Evolutionary conservation across 2,329 filamentous ascomycete genomes (phyloP), one percentile per base, ranked within the genome.

Genomic region (Apiospora malaysiana): DNA sequence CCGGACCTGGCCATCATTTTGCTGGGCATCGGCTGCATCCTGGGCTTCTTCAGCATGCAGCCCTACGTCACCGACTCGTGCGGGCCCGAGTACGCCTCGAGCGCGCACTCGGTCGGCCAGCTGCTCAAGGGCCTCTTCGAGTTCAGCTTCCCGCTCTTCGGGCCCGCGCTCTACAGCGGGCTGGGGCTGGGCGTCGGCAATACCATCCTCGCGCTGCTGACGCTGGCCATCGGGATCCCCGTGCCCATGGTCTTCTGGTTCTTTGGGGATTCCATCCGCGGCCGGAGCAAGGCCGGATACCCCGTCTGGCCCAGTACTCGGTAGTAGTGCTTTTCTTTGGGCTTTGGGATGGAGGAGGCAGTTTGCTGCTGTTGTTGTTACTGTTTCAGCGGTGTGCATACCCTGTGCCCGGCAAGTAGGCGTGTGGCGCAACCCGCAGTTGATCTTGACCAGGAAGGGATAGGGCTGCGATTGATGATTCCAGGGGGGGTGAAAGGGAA

Each of bases 21-120:
- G 0, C 79, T 83, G 27, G 74, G 88, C 0, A 79, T 84, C 0
- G 89, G 88, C 0, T 85, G 88, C 69, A 86, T 90, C 65, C 82
- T 88, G 0, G 82, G 85, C 0, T 91, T 90, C 73, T 87, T 88
- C 77, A 87, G 87, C 42, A 85, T 87, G 46, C 86, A 89, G 73
- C 88, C 88, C 0, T 91, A 91, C 70, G 82, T 90, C 2, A 84
- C 89, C 14, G 88, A 90, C 66, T 87, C 86, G 10, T 83, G 82
- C 71, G 69, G 69, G 43, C 45, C 56, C 27, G 37, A 66, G 69
- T 56, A 68, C 71, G 69, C 71, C 0, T 83, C 82, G 42, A 81
- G 79, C 49, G 83, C 81, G 1, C 76, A 84, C 16, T 82, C 75
- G 4, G 83, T 82, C 23, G 78, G 78, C 23, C 82, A 81, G 7